A percentile compares a stretch with the other conserved stretches of the same genome.
Conservation (phyloP, 179 eudicot genomes). For the Silene vulgaris region DNA sequence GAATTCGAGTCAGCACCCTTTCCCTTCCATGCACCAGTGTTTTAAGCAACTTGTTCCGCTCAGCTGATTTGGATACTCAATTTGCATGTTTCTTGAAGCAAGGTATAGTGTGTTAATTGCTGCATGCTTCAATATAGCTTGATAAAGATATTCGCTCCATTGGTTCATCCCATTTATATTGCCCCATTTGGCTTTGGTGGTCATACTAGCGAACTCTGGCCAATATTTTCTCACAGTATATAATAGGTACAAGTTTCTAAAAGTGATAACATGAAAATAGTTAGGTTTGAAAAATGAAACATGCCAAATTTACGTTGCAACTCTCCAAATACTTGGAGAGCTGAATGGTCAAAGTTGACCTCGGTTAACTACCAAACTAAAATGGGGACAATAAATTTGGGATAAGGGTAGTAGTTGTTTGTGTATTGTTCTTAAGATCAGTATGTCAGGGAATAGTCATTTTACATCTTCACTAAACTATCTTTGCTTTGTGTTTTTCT, state of each 20-base stretch:
- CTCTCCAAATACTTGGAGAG: neutral
- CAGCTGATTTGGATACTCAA: slow-evolving; percentile 91
- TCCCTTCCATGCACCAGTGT: slow-evolving; percentile 81
- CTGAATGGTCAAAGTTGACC: neutral
- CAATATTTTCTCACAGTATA: neutral
- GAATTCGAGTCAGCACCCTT: slow-evolving; percentile 83
- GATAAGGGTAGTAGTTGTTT: neutral
- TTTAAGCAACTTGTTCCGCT: slow-evolving; percentile 73
- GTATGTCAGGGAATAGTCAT: neutral
- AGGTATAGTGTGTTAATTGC: slow-evolving; percentile 40
- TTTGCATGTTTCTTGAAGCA: slow-evolving; percentile 85
- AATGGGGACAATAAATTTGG: neutral
- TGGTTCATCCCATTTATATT: neutral
- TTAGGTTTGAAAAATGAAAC: neutral
- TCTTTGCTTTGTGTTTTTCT: slow-evolving; percentile 20
- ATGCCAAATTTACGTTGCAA: neutral
- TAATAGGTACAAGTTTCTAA: neutral
- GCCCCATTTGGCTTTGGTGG: neutral
- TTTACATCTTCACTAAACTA: slow-evolving; percentile 15
- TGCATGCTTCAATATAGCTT: neutral
- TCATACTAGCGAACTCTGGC: neutral
- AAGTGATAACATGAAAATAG: neutral
- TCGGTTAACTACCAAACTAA: neutral
- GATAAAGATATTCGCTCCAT: neutral
- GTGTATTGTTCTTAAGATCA: slow-evolving; percentile 2